Evolutionary conservation across 805 yeast genomes (phyloP).

Genomic region (Yarrowia sp.): DNA sequence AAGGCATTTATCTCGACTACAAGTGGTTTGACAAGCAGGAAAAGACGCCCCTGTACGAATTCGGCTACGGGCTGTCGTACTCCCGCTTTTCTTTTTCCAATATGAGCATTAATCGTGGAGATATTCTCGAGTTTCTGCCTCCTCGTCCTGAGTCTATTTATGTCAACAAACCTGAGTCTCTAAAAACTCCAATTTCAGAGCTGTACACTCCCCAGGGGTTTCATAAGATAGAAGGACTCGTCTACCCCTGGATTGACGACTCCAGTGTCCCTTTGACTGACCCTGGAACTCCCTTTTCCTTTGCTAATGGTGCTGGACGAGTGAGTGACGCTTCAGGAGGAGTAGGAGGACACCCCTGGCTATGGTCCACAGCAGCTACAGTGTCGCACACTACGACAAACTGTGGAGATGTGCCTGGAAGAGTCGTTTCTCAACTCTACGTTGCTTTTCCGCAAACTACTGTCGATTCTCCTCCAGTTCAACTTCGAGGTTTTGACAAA

Average conservation of each 20-base stretch:
- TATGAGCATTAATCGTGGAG: conserved; percentile 44
- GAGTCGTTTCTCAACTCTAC: conserved; percentile 52
- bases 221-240: conserved; percentile 51
- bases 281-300: background rate
- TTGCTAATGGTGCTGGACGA: conserved; percentile 25
- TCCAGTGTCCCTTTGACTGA: background rate
- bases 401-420: conserved; percentile 47
- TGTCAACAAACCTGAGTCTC: background rate
- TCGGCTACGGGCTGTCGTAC: conserved; percentile 60
- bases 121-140: conserved; percentile 49
- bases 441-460: conserved; percentile 43
- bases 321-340: conserved; percentile 50
- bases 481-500: conserved; percentile 54
- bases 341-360: conserved; percentile 55
- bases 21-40: conserved; percentile 54
- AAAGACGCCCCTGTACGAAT: conserved; percentile 56
- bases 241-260: conserved; percentile 44
- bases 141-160: conserved; percentile 34
- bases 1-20: conserved; percentile 53
- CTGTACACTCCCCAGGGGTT: conserved; percentile 51
- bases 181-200: conserved; percentile 32
- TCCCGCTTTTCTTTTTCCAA: conserved; percentile 42
- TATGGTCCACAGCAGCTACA: conserved; percentile 52
- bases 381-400: conserved; percentile 48
- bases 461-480: conserved; percentile 49